These are phyloP conservation scores for Lepidium aucheri DNA, from an alignment of 345 rosid genomes.

Conservation along the genomic window DNA sequence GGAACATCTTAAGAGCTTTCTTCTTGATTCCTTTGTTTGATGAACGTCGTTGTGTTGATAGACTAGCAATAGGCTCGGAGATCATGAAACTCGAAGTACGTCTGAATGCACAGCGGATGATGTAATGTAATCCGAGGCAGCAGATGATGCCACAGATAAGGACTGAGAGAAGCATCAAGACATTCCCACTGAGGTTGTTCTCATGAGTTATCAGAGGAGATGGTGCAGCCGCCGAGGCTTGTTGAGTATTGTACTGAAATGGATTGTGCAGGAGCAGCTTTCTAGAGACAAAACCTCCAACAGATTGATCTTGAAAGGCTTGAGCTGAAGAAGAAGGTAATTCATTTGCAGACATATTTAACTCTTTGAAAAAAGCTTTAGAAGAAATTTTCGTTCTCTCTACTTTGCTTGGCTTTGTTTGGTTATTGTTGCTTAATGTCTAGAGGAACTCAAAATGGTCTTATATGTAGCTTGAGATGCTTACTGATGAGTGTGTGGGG, in stretches of 20 bases:
- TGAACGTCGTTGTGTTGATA: conserved; percentile 3
- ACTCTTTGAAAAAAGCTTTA: background rate
- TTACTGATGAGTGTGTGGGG: background rate
- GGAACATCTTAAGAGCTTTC: conserved; percentile 41
- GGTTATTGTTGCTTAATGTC: background rate
- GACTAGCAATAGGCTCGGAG: conserved; percentile 20
- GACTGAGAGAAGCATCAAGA: conserved; percentile 35
- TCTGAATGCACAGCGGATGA: conserved; percentile 40
- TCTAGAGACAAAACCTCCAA: conserved; percentile 22
- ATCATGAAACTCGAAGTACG: conserved; percentile 36
- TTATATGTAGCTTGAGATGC: conserved; percentile 16
- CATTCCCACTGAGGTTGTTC: conserved; percentile 32
- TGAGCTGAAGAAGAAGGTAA: conserved; percentile 21
- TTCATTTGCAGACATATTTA: conserved; percentile 12
- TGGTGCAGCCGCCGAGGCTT: conserved; percentile 16
- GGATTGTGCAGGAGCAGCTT: conserved; percentile 28
- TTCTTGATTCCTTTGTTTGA: conserved; percentile 33
- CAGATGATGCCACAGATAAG: conserved; percentile 47
- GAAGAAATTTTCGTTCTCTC: background rate
- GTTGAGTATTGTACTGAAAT: conserved; percentile 10
- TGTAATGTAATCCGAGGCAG: conserved; percentile 41
- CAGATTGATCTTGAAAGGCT: conserved; percentile 16
- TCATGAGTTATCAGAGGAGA: conserved; percentile 9
- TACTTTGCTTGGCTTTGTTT: conserved; percentile 3
- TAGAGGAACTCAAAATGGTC: background rate